Evolutionary conservation across 23 red algal species (phyloP).

Genomic region (Gracilaria domingensis): DNA sequence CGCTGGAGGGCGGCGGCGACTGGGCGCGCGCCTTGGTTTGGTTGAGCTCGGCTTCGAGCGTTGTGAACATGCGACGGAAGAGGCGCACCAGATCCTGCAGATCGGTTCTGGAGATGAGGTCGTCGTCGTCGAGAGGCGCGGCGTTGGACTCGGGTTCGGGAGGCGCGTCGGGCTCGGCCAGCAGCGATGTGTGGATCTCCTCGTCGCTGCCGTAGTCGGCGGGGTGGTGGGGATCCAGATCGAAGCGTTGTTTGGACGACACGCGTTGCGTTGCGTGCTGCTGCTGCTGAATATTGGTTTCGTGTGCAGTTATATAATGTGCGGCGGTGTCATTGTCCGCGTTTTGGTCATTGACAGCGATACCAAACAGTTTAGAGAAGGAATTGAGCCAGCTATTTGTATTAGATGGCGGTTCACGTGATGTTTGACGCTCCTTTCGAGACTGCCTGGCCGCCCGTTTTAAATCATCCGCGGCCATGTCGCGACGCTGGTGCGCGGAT

Average conservation of each 20-base stretch:
- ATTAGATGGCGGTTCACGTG: not conserved
- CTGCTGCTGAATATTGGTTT: not conserved
- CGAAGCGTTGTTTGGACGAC: not conserved
- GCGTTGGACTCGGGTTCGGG: too few species aligned
- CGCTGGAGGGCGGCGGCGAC: not conserved
- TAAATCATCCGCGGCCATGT: constrained; percentile 11
- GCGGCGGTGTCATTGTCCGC: not conserved
- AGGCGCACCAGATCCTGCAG: not conserved
- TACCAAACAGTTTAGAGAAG: constrained; percentile 15
- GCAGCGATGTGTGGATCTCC: not conserved
- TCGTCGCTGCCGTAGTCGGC: constrained; percentile 12
- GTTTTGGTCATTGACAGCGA: constrained; percentile 15
- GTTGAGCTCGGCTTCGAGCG: not conserved
- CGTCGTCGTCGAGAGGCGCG: not conserved
- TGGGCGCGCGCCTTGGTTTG: not conserved
- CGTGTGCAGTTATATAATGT: not conserved
- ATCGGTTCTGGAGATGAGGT: constrained; percentile 3
- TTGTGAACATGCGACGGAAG: constrained; percentile 25
- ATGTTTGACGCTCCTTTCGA: not conserved
- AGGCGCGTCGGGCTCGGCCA: not conserved
- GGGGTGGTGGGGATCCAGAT: not conserved
- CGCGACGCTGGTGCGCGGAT: not conserved
- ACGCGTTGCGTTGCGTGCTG: too few species aligned
- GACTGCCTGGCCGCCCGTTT: constrained; percentile 10
- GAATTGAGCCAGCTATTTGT: not conserved